A percentile compares a stretch with the other conserved stretches of the same genome.
These are phyloP conservation scores for Backusella westeae DNA, from an alignment of 192 early-diverging fungal genomes.

Conservation along the genomic window DNA sequence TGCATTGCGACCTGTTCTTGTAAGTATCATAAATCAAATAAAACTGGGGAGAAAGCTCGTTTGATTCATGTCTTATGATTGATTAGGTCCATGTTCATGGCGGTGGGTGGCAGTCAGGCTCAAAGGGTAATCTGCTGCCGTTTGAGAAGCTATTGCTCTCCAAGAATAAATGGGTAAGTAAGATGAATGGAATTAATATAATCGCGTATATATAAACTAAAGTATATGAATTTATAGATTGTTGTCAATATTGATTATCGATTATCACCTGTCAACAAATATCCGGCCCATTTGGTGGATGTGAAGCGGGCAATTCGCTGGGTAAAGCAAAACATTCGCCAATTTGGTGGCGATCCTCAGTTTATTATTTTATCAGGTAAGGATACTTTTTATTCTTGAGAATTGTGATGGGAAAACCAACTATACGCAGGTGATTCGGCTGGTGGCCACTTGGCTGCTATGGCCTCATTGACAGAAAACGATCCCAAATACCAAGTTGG, in stretches of 20 bases:
- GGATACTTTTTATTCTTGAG: neutral
- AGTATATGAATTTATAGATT: constrained; percentile 40
- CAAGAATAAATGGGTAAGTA: constrained; percentile 19
- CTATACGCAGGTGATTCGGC: constrained; percentile 22
- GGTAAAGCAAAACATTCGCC: constrained; percentile 56
- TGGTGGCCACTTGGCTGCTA: constrained; percentile 25
- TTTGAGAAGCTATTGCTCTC: constrained; percentile 11
- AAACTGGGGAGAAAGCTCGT: too few species aligned
- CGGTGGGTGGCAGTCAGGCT: constrained; percentile 59
- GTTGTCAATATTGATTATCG: constrained; percentile 63
- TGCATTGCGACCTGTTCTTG: constrained; percentile 22
- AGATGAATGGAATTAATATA: neutral
- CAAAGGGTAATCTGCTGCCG: constrained; percentile 36
- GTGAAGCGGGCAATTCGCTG: constrained; percentile 69
- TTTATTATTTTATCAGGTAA: constrained; percentile 62
- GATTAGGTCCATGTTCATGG: constrained; percentile 61
- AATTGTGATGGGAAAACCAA: too few species aligned
- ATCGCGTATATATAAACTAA: neutral
- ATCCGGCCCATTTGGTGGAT: constrained; percentile 63
- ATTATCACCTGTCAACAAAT: constrained; percentile 45
- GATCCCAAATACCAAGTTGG: constrained; percentile 29
- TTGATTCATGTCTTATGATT: constrained; percentile 2
- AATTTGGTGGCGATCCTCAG: constrained; percentile 65
- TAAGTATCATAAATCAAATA: neutral
- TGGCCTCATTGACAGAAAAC: constrained; percentile 32